Base-by-base conservation (phyloP, 1,284 basidiomycete species). In the Fomes fomentarius region DNA sequence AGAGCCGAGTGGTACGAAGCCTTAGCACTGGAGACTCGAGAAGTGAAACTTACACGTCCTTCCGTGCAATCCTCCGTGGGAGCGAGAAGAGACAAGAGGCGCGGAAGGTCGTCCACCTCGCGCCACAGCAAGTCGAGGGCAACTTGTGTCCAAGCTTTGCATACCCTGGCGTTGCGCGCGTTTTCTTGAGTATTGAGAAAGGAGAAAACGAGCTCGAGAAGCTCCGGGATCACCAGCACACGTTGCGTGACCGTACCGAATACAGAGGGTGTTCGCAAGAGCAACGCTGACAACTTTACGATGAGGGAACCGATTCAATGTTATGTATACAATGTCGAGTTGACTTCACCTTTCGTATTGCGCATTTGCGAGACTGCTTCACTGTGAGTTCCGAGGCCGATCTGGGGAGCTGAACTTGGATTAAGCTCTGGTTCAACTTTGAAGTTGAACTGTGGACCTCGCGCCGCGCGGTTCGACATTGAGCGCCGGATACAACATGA, bases 31-130 rank as follows among this genome's bases (percentile, higher is more conserved):
- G 2, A 12, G 15, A 26, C 12, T n/a, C n/a, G n/a, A n/a, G n/a
- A n/a, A n/a, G n/a, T n/a, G n/a, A n/a, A 2, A 26, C 38, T n/a
- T 43, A 34, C 45, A 17, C 21, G 33, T 46, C 38, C 44, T 3
- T 34, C 24, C 3, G 10, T 10, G 24, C 22, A n/a, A 15, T 26
- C n/a, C 30, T 58, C 43, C 19, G 79, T 63, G 9, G 79, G 76
- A 17, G 70, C 68, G 1, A 89, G 73, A 3, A 84, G 57, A 14
- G 67, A 63, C 47, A 87, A 75, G 7, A 87, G 68, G 12, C 69
- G 69, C 21, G 69, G 50, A 1, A 84, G 62, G 56, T 79, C 50
- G 34, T 57, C 50, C 2, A 70, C 62, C 2, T 65, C 57, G 34
- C 64, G 51, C 70, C 70, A 71, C 2, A 69, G 45, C 10, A 56